Conservation (phyloP, 163 green algal species). For the Coccomyxa subellipsoidea region DNA sequence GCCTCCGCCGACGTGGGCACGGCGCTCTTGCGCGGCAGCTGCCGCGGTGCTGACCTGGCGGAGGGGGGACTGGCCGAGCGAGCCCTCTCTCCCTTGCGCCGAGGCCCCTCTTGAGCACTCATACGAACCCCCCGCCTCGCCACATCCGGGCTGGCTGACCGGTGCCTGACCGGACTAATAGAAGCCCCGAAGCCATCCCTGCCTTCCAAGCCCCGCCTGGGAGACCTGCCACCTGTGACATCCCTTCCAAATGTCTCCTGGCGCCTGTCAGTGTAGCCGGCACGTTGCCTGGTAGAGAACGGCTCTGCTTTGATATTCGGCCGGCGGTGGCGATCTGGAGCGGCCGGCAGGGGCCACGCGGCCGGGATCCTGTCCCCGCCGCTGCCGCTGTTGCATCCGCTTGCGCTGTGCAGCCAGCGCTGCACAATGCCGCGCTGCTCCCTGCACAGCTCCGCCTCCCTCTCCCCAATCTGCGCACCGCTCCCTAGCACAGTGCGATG, state of each 20-base stretch:
- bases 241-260: too few relatives aligned
- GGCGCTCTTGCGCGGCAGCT: neutral
- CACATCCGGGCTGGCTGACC: neutral
- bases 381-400: neutral
- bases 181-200: neutral
- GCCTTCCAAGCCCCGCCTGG: too few relatives aligned
- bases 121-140: neutral
- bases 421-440: neutral
- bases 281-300: neutral
- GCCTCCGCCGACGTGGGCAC: neutral
- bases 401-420: neutral
- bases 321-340: too few relatives aligned
- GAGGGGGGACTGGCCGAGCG: neutral
- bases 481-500: neutral
- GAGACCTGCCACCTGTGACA: too few relatives aligned
- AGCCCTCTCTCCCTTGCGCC: neutral
- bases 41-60: neutral
- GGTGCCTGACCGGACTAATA: neutral
- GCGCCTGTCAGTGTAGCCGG: neutral
- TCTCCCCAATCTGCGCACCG: neutral
- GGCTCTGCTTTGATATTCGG: too few relatives aligned
- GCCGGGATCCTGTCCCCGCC: neutral
- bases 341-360: neutral
- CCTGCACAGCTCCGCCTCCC: neutral
- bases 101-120: too few relatives aligned